Percentiles rank a stretch among this genome's conserved stretches.
These are phyloP conservation scores for Margaritispora aquatica DNA, from an alignment of 495 filamentous ascomycete species.

Conservation along the genomic window DNA sequence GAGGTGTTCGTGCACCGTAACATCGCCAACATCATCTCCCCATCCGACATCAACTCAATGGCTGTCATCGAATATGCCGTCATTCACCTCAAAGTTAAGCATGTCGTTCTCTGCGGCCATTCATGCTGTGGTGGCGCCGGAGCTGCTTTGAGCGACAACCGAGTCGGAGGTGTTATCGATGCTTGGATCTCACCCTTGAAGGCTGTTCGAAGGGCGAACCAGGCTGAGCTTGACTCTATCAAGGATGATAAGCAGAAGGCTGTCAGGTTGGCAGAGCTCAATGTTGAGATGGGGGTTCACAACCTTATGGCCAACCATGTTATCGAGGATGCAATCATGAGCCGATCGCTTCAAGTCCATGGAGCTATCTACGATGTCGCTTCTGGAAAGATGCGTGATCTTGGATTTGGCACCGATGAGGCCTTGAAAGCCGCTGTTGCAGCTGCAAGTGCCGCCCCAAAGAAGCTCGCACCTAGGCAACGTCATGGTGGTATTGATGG, in stretches of 20 bases:
- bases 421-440: neutral
- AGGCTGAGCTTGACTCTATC: constrained; percentile 45
- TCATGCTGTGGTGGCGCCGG: constrained; percentile 72
- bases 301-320: constrained; percentile 54
- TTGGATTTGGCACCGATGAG: constrained; percentile 37
- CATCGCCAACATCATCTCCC: constrained; percentile 82
- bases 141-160: constrained; percentile 59
- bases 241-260: constrained; percentile 41
- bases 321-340: constrained; percentile 58
- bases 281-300: constrained; percentile 60
- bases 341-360: constrained; percentile 67
- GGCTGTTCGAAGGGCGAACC: constrained; percentile 48
- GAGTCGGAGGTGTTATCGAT: constrained; percentile 70
- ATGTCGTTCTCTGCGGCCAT: constrained; percentile 83
- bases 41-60: constrained; percentile 67
- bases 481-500: neutral
- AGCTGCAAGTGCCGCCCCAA: neutral
- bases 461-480: neutral
- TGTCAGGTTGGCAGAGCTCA: constrained; percentile 57
- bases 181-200: constrained; percentile 73
- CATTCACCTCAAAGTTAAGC: constrained; percentile 64
- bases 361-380: constrained; percentile 64
- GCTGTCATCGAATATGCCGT: constrained; percentile 86
- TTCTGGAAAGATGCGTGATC: constrained; percentile 50
- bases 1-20: constrained; percentile 94